Conservation (phyloP, 192 early-diverging fungal species). For the Gamsiella multidivaricata region DNA sequence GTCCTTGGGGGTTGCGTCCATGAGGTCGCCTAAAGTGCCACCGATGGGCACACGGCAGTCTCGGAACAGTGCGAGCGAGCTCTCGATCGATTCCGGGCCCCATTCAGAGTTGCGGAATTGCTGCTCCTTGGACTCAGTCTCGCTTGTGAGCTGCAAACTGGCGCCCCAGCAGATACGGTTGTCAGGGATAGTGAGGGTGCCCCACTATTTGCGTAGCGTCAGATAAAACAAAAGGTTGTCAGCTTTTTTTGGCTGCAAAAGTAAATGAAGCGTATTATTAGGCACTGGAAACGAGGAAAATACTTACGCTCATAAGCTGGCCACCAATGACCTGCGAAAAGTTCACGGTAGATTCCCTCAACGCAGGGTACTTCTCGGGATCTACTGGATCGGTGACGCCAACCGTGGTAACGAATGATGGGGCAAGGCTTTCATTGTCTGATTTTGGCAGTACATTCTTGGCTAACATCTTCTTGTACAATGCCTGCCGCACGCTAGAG, state of each 20-base stretch:
- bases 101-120: slow-evolving; percentile 27
- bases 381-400: slow-evolving; percentile 16
- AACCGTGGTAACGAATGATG: neutral
- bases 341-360: slow-evolving; percentile 2
- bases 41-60: slow-evolving; percentile 1
- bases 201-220: slow-evolving; percentile 6
- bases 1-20: slow-evolving; percentile 24
- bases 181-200: neutral
- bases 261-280: neutral
- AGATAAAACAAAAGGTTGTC: too few relatives aligned
- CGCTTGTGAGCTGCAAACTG: neutral
- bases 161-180: slow-evolving; percentile 27
- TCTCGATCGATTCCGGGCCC: slow-evolving; percentile 8
- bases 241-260: neutral
- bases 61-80: slow-evolving; percentile 11
- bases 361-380: slow-evolving; percentile 7
- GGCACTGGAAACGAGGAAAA: neutral
- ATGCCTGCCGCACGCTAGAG: neutral
- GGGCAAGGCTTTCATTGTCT: neutral
- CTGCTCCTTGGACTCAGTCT: neutral
- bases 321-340: neutral
- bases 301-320: neutral
- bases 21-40: slow-evolving; percentile 21
- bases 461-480: slow-evolving; percentile 7
- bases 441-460: neutral